Percentiles rank a stretch among this genome's conserved stretches.
phyloP scores from a whole-genome alignment of 352 stramenopile genomes.

The Saprolegnia parasitica region DNA sequence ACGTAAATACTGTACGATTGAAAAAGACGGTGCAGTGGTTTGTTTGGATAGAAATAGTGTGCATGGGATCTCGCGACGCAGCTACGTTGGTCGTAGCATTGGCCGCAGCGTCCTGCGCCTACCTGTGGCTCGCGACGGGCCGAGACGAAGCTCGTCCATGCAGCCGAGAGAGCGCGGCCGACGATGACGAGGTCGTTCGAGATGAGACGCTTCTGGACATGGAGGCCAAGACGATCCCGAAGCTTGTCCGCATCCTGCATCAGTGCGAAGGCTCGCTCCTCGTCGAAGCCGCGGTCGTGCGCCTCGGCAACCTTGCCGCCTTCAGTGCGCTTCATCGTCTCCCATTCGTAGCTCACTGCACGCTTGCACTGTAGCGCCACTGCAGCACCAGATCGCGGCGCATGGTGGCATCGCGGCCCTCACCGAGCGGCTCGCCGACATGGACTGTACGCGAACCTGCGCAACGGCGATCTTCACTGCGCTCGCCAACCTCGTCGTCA shows the following conservation, averaged over 20 bases:
- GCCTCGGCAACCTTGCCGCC: constrained; percentile 7
- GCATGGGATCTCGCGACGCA: constrained; percentile 3
- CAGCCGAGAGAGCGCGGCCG: background rate
- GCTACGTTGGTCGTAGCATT: background rate
- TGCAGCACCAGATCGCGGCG: constrained; percentile 22
- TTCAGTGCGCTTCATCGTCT: constrained; percentile 1
- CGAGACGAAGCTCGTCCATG: background rate
- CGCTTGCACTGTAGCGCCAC: constrained; percentile 2
- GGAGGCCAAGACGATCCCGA: constrained; percentile 7
- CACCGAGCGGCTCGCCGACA: constrained; percentile 7
- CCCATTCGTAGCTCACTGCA: background rate
- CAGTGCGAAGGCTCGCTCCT: constrained; percentile 1
- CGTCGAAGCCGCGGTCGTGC: constrained; percentile 10
- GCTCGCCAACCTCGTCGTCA: constrained; percentile 15
- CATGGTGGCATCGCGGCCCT: constrained; percentile 7
- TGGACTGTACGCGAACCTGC: background rate
- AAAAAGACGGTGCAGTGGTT: background rate
- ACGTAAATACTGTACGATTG: background rate
- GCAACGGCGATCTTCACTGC: constrained; percentile 2
- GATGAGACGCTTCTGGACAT: background rate
- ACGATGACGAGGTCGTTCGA: background rate
- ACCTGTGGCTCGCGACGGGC: background rate
- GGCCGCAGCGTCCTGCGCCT: background rate
- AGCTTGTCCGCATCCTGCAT: background rate
- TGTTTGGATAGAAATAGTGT: constrained; percentile 1